phyloP scores from a whole-genome alignment of 352 stramenopile species.

The Globisporangium polare region DNA sequence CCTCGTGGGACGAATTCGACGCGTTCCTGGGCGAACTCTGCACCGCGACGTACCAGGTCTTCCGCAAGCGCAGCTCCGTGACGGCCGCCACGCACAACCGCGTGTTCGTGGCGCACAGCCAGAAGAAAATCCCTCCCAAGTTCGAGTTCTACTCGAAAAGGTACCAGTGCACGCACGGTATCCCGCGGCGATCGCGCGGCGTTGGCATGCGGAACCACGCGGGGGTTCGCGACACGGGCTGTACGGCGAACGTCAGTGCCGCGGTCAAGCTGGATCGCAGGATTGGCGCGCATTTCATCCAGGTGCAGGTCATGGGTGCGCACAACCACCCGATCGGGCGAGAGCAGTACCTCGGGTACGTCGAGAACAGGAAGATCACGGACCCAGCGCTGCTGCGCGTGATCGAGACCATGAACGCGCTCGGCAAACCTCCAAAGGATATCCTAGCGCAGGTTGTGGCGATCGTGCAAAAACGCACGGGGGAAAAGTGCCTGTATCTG shows the following conservation, averaged over 20 bases:
- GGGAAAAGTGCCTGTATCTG: background rate
- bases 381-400: conserved; percentile 6
- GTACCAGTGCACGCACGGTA: conserved; percentile 7
- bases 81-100: background rate
- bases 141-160: background rate
- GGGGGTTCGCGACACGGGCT: conserved; percentile 2
- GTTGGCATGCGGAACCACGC: background rate
- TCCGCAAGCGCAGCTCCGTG: conserved; percentile 31
- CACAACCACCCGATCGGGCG: conserved; percentile 11
- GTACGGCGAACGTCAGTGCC: background rate
- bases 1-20: conserved; percentile 44
- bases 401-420: background rate
- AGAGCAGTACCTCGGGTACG: conserved; percentile 12
- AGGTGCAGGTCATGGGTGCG: background rate
- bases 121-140: background rate
- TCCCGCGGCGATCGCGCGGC: conserved; percentile 1
- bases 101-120: background rate
- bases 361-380: conserved; percentile 5
- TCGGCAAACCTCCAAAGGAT: background rate
- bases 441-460: background rate
- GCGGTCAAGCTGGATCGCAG: background rate
- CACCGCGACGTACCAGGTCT: conserved; percentile 52
- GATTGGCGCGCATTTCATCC: background rate
- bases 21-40: conserved; percentile 47
- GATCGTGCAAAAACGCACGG: background rate